A percentile compares a stretch with the other conserved stretches of the same genome.
These are phyloP conservation scores for Pueraria montana DNA, from an alignment of 306 rosid species.

Conservation along the genomic window DNA sequence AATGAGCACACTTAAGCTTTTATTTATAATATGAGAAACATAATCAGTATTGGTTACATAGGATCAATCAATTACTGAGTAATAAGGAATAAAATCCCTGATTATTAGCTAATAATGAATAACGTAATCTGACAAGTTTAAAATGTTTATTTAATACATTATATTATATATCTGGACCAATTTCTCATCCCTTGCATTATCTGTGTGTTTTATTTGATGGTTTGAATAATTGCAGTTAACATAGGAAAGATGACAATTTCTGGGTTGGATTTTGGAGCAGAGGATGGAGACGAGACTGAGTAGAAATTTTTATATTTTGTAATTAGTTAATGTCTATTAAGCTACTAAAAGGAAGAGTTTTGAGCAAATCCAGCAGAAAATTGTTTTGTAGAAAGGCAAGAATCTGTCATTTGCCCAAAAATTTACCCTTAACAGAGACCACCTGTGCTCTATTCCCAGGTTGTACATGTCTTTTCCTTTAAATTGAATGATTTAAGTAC, in stretches of 20 bases:
- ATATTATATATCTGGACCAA: not conserved
- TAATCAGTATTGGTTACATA: too few relatives aligned
- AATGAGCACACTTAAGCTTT: too few relatives aligned
- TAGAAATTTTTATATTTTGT: constrained; percentile 30
- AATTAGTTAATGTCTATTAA: constrained; percentile 26
- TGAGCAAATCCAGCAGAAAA: constrained; percentile 36
- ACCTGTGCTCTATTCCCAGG: not conserved
- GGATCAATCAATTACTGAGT: too few relatives aligned
- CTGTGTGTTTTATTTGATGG: constrained; percentile 23
- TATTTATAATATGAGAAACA: too few relatives aligned
- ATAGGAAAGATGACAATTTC: constrained; percentile 83
- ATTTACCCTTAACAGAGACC: not conserved
- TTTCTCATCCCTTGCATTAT: not conserved
- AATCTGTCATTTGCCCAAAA: not conserved
- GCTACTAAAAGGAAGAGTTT: not conserved
- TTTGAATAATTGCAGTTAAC: constrained; percentile 69
- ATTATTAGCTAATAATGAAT: too few relatives aligned
- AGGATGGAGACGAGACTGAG: constrained; percentile 51
- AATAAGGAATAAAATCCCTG: too few relatives aligned
- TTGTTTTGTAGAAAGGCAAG: constrained; percentile 11
- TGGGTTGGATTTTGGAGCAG: constrained; percentile 73
- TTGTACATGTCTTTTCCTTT: not conserved
- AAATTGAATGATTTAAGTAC: not conserved
- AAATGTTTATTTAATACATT: constrained; percentile 16
- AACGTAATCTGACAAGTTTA: too few relatives aligned